These are phyloP conservation scores for Nemania sp. DNA, from an alignment of 2,329 filamentous ascomycete genomes.

Conservation along the genomic window DNA sequence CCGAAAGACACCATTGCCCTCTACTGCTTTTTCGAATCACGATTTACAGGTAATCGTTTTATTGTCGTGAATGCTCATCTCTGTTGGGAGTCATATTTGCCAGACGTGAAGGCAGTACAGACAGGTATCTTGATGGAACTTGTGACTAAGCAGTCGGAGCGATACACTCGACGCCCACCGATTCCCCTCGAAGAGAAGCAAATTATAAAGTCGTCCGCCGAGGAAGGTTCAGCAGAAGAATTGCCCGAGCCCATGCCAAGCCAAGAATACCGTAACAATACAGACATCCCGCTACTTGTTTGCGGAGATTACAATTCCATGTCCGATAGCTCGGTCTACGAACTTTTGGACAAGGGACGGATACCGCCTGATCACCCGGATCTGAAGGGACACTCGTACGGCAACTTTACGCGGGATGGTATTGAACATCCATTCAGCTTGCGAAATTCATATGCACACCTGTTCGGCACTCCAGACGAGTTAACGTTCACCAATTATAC, in stretches of 20 bases:
- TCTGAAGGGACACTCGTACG: conserved; percentile 80
- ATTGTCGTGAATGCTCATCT: conserved; percentile 94
- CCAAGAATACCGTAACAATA: conserved; percentile 81
- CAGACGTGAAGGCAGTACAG: conserved; percentile 96
- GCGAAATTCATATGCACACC: conserved; percentile 83
- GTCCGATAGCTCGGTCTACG: conserved; percentile 84
- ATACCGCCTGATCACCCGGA: conserved; percentile 80
- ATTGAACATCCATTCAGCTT: conserved; percentile 94
- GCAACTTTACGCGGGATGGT: conserved; percentile 87
- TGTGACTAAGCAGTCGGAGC: conserved; percentile 81
- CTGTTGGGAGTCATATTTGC: conserved; percentile 88
- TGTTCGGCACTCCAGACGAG: conserved; percentile 81
- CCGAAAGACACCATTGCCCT: conserved; percentile 96
- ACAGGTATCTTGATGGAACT: conserved; percentile 94
- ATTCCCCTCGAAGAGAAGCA: conserved; percentile 74
- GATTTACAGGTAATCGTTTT: conserved; percentile 83
- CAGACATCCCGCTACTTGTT: conserved; percentile 86
- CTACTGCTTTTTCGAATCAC: conserved; percentile 89
- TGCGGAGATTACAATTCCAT: conserved; percentile 97
- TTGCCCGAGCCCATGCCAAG: conserved; percentile 74
- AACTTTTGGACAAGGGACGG: conserved; percentile 79
- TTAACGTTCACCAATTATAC: conserved; percentile 96
- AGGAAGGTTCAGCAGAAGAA: conserved; percentile 56
- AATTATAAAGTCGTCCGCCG: conserved; percentile 51
- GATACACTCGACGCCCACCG: conserved; percentile 77